These are phyloP conservation scores for Pyrenochaeta sp. DNA, from an alignment of 2,329 filamentous ascomycete genomes.

Conservation along the genomic window DNA sequence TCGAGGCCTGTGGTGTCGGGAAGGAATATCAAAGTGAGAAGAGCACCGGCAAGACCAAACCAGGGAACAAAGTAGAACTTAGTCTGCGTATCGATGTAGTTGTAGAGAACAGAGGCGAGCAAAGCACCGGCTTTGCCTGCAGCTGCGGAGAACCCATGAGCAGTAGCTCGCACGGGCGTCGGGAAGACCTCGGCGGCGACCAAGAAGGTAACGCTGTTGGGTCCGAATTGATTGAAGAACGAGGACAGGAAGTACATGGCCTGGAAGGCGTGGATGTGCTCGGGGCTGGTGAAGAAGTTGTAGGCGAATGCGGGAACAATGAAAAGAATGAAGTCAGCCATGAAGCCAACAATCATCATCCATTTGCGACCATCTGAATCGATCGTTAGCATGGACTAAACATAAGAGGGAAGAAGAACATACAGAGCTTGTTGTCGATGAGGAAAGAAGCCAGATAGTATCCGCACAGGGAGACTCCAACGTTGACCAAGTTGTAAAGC, in stretches of 20 bases:
- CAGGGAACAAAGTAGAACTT: conserved; percentile 95
- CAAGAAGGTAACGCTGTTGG: conserved; percentile 95
- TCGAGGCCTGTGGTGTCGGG: conserved; percentile 98
- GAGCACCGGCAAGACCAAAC: conserved; percentile 88
- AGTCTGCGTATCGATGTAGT: conserved; percentile 85
- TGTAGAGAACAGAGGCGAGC: conserved; percentile 87
- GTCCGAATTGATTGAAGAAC: conserved; percentile 99
- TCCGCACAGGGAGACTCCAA: conserved; percentile 82
- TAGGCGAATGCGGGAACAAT: conserved; percentile 89
- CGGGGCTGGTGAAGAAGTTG: conserved; percentile 77
- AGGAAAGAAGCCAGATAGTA: conserved; percentile 91
- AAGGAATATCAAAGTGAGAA: conserved; percentile 84
- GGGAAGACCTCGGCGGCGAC: conserved; percentile 97
- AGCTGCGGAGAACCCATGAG: conserved; percentile 94
- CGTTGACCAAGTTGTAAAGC: conserved; percentile 93
- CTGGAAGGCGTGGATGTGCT: conserved; percentile 87
- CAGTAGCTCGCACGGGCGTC: conserved; percentile 88
- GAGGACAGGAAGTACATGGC: conserved; percentile 98
- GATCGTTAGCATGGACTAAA: conserved; percentile 2
- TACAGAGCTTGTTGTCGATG: conserved; percentile 90
- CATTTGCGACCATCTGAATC: conserved; percentile 78
- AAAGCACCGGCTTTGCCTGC: conserved; percentile 89
- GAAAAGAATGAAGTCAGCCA: conserved; percentile 93
- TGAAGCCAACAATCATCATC: conserved; percentile 95
- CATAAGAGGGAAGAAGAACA: conserved; percentile 11